Evolutionary conservation across 345 rosid species (phyloP).

Genomic region (Camelina hispida): DNA sequence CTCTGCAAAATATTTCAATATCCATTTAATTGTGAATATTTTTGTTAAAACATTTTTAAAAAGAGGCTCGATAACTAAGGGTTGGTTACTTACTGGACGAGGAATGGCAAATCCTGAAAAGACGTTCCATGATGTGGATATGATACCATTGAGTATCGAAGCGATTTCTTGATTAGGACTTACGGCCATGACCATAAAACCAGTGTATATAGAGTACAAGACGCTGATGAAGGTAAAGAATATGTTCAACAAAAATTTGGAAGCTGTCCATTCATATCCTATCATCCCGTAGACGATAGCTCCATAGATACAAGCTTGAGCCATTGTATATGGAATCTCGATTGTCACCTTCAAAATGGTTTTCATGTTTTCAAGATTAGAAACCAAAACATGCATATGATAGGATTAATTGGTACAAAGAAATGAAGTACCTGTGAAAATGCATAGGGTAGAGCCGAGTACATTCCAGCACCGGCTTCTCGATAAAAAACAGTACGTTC

Average conservation of each 20-base stretch:
- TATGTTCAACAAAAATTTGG: constrained; percentile 46
- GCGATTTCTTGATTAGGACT: constrained; percentile 54
- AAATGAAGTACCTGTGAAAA: constrained; percentile 41
- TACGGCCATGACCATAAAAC: constrained; percentile 51
- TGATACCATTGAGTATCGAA: constrained; percentile 38
- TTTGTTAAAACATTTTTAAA: not conserved
- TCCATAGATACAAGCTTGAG: constrained; percentile 47
- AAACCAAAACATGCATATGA: not conserved
- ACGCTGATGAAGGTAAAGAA: constrained; percentile 53
- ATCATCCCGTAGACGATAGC: constrained; percentile 50
- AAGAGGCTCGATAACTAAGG: not conserved
- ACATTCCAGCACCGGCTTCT: constrained; percentile 68
- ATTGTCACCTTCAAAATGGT: constrained; percentile 48
- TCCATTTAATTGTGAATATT: not conserved
- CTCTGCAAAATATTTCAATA: constrained; percentile 41
- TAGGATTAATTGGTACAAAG: not conserved
- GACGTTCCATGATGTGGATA: constrained; percentile 51
- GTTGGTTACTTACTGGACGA: constrained; percentile 43
- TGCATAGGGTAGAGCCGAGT: constrained; percentile 46
- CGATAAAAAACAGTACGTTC: constrained; percentile 65
- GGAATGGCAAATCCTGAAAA: constrained; percentile 62
- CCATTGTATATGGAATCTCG: constrained; percentile 56
- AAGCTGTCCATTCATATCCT: constrained; percentile 58
- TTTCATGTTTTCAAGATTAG: not conserved
- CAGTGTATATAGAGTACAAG: constrained; percentile 53